These are phyloP conservation scores for Penicillium sp. DNA, from an alignment of 2,329 filamentous ascomycete genomes.

Conservation along the genomic window DNA sequence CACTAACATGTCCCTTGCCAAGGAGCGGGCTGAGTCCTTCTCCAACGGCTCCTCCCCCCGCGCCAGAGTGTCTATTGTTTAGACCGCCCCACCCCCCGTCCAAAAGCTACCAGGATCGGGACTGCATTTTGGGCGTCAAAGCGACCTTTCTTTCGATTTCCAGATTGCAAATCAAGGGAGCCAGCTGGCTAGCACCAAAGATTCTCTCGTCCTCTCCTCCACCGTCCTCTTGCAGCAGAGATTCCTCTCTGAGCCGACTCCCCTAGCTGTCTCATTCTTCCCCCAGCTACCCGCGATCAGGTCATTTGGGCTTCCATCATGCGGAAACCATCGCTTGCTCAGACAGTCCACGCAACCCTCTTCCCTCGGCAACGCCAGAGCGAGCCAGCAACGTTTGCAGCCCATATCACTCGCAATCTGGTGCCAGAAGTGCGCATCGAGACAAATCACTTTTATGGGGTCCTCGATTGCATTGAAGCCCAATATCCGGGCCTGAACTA, in stretches of 20 bases:
- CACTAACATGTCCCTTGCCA: background rate
- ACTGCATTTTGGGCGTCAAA: no score
- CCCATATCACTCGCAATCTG: slow-evolving; percentile 55
- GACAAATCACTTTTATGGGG: slow-evolving; percentile 59
- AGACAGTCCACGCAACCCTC: slow-evolving; percentile 53
- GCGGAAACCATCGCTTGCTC: slow-evolving; percentile 55
- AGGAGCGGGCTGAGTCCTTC: background rate
- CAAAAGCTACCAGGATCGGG: background rate
- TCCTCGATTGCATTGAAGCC: slow-evolving; percentile 58
- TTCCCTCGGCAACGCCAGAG: slow-evolving; percentile 52
- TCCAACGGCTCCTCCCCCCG: background rate
- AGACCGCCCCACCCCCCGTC: slow-evolving; percentile 8
- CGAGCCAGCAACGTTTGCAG: slow-evolving; percentile 54
- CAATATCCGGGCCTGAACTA: slow-evolving; percentile 63
- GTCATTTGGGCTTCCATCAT: slow-evolving; percentile 36
- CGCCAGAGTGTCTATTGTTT: background rate
- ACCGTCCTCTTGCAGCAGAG: background rate
- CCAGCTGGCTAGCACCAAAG: slow-evolving; percentile 1
- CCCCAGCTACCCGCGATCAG: background rate
- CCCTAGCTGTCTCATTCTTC: background rate
- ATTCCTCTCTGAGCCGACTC: background rate
- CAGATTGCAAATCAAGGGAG: background rate
- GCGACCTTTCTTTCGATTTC: no score
- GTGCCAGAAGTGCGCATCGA: slow-evolving; percentile 61
- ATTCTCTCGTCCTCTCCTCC: slow-evolving; percentile 6